A percentile compares a stretch with the other conserved stretches of the same genome.
Conservation (phyloP, 805 yeast species). For the Nadsonia fulvescens region DNA sequence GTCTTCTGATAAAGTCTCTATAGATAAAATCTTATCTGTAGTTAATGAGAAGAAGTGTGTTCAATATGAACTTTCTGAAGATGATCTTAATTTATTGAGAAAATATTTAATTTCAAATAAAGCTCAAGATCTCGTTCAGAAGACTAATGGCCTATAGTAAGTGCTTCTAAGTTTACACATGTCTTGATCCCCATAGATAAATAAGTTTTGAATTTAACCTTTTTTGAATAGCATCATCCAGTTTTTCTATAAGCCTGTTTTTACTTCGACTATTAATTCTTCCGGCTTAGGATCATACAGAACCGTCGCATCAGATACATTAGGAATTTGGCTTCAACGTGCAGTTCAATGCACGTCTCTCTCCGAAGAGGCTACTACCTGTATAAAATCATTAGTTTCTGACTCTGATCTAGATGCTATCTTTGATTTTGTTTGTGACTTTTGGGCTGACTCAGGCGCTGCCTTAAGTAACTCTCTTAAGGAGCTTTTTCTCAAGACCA, state of each 20-base stretch:
- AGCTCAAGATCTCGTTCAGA: too few species aligned
- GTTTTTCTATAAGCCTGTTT: constrained; percentile 17
- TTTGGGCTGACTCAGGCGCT: constrained; percentile 54
- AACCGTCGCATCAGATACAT: constrained; percentile 35
- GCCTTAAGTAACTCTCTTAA: constrained; percentile 53
- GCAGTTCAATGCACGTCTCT: constrained; percentile 23
- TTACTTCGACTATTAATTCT: constrained; percentile 17
- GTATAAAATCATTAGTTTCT: constrained; percentile 5
- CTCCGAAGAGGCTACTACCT: constrained; percentile 5
- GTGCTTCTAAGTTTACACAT: too few species aligned
- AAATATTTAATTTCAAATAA: too few species aligned
- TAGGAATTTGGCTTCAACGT: constrained; percentile 49
- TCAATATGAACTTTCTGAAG: too few species aligned
- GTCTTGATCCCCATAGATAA: too few species aligned
- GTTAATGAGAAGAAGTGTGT: too few species aligned
- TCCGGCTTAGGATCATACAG: constrained; percentile 23
- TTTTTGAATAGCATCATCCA: too few species aligned
- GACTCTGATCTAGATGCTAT: constrained; percentile 11
- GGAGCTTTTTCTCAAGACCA: constrained; percentile 38
- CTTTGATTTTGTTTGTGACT: constrained; percentile 36
- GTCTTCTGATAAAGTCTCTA: too few species aligned
- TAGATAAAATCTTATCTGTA: too few species aligned
- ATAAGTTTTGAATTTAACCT: too few species aligned
- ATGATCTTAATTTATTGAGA: too few species aligned
- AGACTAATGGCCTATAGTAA: too few species aligned